Evolutionary conservation across 371 early-diverging fungal species (phyloP).

Genomic region (Apophysomyces ossiformis): DNA sequence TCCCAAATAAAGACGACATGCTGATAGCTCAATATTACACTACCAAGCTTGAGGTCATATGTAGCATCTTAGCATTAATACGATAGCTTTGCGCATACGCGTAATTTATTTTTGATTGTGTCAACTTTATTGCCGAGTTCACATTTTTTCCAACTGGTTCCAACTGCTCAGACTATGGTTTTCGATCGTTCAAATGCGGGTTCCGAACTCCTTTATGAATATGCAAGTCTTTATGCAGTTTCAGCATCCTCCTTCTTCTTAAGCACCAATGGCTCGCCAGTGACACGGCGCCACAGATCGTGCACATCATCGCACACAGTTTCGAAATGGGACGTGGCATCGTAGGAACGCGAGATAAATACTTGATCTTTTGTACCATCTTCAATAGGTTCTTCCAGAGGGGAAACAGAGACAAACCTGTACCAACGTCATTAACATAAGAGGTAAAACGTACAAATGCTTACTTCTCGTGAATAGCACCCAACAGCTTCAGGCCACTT

Average conservation of each 20-base stretch:
- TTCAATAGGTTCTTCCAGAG: conserved; percentile 82
- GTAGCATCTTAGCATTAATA: no score
- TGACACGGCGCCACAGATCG: conserved; percentile 88
- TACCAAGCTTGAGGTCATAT: no score
- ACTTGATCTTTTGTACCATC: conserved; percentile 87
- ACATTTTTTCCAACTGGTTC: background rate
- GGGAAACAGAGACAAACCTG: conserved; percentile 78
- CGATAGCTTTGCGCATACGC: no score
- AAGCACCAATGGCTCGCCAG: conserved; percentile 85
- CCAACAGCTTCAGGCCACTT: conserved; percentile 87
- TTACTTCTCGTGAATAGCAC: conserved; percentile 87
- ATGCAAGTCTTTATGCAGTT: conserved; percentile 18
- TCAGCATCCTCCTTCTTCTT: conserved; percentile 68
- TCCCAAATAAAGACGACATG: no score
- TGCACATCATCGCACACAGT: conserved; percentile 97
- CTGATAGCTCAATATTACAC: no score
- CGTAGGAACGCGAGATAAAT: conserved; percentile 94
- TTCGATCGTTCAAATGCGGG: no score
- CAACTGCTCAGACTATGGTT: no score
- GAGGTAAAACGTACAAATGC: background rate
- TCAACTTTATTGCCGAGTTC: background rate
- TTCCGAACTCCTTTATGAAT: no score
- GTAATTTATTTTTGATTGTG: background rate
- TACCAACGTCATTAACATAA: conserved; percentile 14
- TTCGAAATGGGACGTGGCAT: conserved; percentile 99